phyloP scores from a whole-genome alignment of 2,329 filamentous ascomycete species.

The Knufia petricola region DNA sequence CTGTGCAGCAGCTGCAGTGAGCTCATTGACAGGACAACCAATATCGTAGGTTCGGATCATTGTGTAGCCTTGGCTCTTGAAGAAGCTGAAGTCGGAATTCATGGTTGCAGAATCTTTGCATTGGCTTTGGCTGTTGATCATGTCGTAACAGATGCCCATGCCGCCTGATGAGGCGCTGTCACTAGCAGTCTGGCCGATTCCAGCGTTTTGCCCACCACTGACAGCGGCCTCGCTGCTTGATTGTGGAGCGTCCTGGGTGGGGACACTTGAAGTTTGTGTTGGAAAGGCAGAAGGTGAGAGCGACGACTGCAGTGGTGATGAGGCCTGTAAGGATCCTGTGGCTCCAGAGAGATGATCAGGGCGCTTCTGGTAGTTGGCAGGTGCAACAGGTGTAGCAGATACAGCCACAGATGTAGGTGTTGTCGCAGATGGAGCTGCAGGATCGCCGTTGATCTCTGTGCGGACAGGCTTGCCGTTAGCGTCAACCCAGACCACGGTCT shows the following conservation, averaged over 20 bases:
- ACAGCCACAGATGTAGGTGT: background rate
- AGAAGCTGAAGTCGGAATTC: conserved; percentile 51
- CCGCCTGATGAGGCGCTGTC: conserved; percentile 19
- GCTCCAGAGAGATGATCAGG: no score
- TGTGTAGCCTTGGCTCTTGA: conserved; percentile 47
- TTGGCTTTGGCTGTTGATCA: conserved; percentile 45
- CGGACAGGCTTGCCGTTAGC: conserved; percentile 44
- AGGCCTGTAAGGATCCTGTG: no score
- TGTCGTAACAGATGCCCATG: conserved; percentile 49
- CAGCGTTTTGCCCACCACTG: background rate
- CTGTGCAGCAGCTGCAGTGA: conserved; percentile 53
- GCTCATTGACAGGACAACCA: conserved; percentile 60
- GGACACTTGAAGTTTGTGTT: no score
- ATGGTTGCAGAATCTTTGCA: conserved; percentile 62
- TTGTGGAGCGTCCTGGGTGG: background rate
- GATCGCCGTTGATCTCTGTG: conserved; percentile 26
- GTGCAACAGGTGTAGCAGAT: no score
- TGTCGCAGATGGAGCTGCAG: conserved; percentile 19
- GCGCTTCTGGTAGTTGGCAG: no score
- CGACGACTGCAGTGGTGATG: no score
- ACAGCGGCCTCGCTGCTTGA: no score
- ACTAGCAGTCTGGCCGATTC: background rate
- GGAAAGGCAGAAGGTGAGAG: no score
- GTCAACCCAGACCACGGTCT: conserved; percentile 50
- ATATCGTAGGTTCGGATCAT: conserved; percentile 69